Evolutionary conservation across 208 protist species (phyloP).

Genomic region (Tetramitus jugosus): DNA sequence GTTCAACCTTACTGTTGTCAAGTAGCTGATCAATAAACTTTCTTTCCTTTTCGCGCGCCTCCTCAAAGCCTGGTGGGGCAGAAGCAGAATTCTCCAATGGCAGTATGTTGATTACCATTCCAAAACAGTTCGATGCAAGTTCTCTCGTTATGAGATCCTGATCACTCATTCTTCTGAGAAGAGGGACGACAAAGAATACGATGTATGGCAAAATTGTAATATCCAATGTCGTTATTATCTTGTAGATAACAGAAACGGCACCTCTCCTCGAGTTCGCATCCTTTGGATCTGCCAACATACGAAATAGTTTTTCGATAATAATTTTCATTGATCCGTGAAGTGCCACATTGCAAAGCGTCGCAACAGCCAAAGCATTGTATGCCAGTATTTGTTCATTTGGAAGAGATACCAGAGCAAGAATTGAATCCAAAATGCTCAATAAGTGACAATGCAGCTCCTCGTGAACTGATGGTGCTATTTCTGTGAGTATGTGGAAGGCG

Average conservation of each 20-base stretch:
- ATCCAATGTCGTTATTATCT: conserved; percentile 39
- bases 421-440: neutral
- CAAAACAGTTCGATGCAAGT: conserved; percentile 51
- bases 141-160: conserved; percentile 40
- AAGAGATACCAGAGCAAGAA: neutral
- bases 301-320: neutral
- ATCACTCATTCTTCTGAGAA: conserved; percentile 54
- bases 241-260: conserved; percentile 32
- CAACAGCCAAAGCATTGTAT: neutral
- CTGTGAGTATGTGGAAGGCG: too few species aligned
- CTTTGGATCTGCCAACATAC: neutral
- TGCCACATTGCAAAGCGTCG: neutral
- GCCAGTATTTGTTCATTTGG: neutral
- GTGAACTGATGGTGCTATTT: too few species aligned
- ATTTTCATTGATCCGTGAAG: neutral
- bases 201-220: conserved; percentile 50
- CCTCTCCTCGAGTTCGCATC: neutral
- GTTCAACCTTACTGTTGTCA: conserved; percentile 43
- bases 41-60: conserved; percentile 31
- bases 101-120: conserved; percentile 52
- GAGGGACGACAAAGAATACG: conserved; percentile 46
- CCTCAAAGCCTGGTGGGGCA: conserved; percentile 28
- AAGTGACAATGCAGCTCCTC: too few species aligned
- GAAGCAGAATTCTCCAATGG: conserved; percentile 52
- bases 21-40: conserved; percentile 59